These are phyloP conservation scores for Clavariopsis aquatica DNA, from an alignment of 495 filamentous ascomycete species.

Conservation along the genomic window DNA sequence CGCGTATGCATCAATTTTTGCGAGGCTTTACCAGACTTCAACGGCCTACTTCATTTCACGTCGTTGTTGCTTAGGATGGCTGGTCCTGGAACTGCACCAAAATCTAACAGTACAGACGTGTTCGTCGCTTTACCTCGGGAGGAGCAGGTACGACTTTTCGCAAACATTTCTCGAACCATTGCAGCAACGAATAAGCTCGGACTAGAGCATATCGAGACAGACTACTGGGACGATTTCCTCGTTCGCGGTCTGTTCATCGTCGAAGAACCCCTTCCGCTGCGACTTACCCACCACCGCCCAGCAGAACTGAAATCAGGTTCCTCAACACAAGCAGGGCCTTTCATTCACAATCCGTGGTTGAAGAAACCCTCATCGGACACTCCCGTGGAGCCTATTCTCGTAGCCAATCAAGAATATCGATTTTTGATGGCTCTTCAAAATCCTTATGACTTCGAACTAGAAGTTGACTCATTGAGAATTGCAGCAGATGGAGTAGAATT, in stretches of 20 bases:
- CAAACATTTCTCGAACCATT: constrained; percentile 82
- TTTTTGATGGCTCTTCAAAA: constrained; percentile 89
- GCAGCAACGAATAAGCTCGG: constrained; percentile 73
- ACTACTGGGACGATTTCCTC: constrained; percentile 97
- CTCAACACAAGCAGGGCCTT: constrained; percentile 66
- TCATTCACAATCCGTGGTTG: constrained; percentile 88
- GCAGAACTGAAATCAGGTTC: constrained; percentile 55
- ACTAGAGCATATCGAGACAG: constrained; percentile 65
- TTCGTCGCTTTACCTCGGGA: constrained; percentile 70
- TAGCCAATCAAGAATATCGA: constrained; percentile 71
- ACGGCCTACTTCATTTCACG: constrained; percentile 82
- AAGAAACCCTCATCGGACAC: constrained; percentile 61
- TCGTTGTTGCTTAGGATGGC: constrained; percentile 78
- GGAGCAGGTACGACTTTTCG: constrained; percentile 77
- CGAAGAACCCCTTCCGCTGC: constrained; percentile 52
- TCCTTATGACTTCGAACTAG: constrained; percentile 87
- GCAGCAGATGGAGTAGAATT: constrained; percentile 71
- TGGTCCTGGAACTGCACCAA: constrained; percentile 73
- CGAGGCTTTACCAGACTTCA: constrained; percentile 90
- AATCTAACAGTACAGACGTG: constrained; percentile 60
- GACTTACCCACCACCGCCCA: constrained; percentile 71
- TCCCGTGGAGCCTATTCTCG: constrained; percentile 64
- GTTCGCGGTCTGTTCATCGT: constrained; percentile 76
- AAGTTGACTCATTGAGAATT: constrained; percentile 78
- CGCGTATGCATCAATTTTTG: constrained; percentile 84